These are phyloP conservation scores for Microdochium paspali DNA, from an alignment of 2,329 filamentous ascomycete species.

Conservation along the genomic window DNA sequence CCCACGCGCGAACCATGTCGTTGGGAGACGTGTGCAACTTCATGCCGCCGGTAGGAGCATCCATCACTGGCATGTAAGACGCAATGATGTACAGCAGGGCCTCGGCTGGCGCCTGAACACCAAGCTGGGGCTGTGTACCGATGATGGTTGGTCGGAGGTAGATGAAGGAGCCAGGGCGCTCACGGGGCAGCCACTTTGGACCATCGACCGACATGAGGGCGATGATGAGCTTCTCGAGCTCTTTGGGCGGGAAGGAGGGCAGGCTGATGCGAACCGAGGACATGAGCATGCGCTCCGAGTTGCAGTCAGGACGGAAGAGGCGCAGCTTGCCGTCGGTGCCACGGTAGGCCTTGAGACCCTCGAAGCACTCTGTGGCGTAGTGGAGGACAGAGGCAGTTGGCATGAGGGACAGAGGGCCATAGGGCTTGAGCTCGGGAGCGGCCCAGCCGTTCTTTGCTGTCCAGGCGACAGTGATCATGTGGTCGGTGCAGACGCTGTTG, in stretches of 20 bases:
- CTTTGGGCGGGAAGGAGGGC: constrained; percentile 51
- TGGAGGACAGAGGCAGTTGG: constrained; percentile 62
- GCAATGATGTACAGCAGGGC: constrained; percentile 84
- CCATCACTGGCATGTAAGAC: constrained; percentile 50
- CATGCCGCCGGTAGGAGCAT: constrained; percentile 46
- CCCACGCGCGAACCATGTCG: constrained; percentile 85
- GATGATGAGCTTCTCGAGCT: constrained; percentile 55
- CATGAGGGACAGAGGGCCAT: constrained; percentile 56
- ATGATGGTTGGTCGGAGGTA: constrained; percentile 87
- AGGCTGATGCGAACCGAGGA: constrained; percentile 50
- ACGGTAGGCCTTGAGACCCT: constrained; percentile 64
- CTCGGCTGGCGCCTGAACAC: constrained; percentile 69
- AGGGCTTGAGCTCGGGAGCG: constrained; percentile 54
- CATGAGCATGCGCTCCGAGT: constrained; percentile 43
- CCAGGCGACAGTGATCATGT: constrained; percentile 70
- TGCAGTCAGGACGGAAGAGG: constrained; percentile 56
- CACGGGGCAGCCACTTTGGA: constrained; percentile 67
- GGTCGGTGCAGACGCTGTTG: constrained; percentile 61
- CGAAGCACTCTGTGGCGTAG: constrained; percentile 72
- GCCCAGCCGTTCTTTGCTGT: constrained; percentile 51
- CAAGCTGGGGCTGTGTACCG: constrained; percentile 69
- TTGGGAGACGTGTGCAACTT: constrained; percentile 69
- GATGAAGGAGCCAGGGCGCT: constrained; percentile 59
- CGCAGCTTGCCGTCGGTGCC: constrained; percentile 56
- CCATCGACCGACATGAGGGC: constrained; percentile 64